A percentile compares a stretch with the other conserved stretches of the same genome.
Evolutionary conservation across 2,329 filamentous ascomycete genomes (phyloP).

Genomic region (Penicillium italicum): DNA sequence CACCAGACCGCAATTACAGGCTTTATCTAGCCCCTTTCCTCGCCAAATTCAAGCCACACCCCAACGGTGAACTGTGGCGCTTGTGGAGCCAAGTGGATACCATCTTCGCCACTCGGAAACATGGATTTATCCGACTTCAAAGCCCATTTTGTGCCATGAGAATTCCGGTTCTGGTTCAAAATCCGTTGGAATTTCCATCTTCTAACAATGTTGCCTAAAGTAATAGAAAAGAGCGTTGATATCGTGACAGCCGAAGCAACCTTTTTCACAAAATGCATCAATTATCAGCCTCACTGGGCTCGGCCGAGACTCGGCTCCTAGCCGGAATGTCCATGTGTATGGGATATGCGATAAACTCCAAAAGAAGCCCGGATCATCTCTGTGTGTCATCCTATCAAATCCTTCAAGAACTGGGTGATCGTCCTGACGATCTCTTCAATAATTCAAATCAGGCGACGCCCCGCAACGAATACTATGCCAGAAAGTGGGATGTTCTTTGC

Average conservation of each 20-base stretch:
- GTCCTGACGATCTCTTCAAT: slow-evolving; percentile 18
- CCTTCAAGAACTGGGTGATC: slow-evolving; percentile 11
- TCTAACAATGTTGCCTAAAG: background rate
- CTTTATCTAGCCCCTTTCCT: background rate
- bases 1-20: slow-evolving; percentile 14
- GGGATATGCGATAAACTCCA: slow-evolving; percentile 10
- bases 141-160: background rate
- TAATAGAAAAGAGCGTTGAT: background rate
- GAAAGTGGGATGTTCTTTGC: background rate
- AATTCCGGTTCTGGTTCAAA: background rate
- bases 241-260: background rate
- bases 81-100: slow-evolving; percentile 7
- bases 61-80: slow-evolving; percentile 21
- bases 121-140: slow-evolving; percentile 9
- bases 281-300: slow-evolving; percentile 14
- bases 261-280: slow-evolving; percentile 1
- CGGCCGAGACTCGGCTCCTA: background rate
- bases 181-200: background rate
- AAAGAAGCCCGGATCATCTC: slow-evolving; percentile 11
- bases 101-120: slow-evolving; percentile 14
- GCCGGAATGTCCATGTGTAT: slow-evolving; percentile 9
- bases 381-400: slow-evolving; percentile 2
- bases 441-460: slow-evolving; percentile 7
- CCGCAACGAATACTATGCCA: background rate
- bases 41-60: slow-evolving; percentile 19